Evolutionary conservation across 805 yeast species (phyloP).

Genomic region (Ogataea angusta): DNA sequence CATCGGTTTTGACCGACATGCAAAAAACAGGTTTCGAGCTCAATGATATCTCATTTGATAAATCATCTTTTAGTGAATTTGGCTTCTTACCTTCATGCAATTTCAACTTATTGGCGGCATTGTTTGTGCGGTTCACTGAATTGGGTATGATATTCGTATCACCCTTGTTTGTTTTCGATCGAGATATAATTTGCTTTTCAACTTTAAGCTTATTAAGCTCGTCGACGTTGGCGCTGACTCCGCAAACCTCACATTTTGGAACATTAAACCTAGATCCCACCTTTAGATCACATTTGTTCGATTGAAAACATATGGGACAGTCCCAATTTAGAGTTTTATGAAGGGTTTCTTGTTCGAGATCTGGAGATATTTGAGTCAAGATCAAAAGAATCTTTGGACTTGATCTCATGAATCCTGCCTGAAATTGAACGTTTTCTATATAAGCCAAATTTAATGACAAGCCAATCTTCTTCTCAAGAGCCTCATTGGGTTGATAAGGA

Average conservation of each 20-base stretch:
- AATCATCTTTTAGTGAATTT: too few relatives aligned
- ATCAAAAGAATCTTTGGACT: constrained; percentile 66
- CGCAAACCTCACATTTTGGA: constrained; percentile 61
- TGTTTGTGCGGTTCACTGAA: too few relatives aligned
- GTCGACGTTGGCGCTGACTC: constrained; percentile 39
- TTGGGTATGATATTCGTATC: too few relatives aligned
- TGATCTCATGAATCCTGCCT: constrained; percentile 62
- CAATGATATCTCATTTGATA: too few relatives aligned
- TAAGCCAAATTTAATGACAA: constrained; percentile 14
- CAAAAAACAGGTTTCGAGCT: background rate
- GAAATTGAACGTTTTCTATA: constrained; percentile 26
- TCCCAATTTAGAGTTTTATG: constrained; percentile 52
- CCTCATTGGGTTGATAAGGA: constrained; percentile 15
- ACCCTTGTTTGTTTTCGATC: too few relatives aligned
- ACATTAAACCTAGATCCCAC: constrained; percentile 11
- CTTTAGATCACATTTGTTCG: constrained; percentile 39
- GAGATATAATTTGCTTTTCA: background rate
- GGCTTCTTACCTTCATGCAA: too few relatives aligned
- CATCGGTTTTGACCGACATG: background rate
- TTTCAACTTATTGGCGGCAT: too few relatives aligned
- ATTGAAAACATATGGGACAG: constrained; percentile 84
- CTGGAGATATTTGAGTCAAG: constrained; percentile 9
- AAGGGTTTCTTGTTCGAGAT: background rate
- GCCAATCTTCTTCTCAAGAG: background rate
- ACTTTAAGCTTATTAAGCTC: background rate